These are phyloP conservation scores for Penicillium sp. DNA, from an alignment of 2,329 filamentous ascomycete genomes.

Conservation along the genomic window DNA sequence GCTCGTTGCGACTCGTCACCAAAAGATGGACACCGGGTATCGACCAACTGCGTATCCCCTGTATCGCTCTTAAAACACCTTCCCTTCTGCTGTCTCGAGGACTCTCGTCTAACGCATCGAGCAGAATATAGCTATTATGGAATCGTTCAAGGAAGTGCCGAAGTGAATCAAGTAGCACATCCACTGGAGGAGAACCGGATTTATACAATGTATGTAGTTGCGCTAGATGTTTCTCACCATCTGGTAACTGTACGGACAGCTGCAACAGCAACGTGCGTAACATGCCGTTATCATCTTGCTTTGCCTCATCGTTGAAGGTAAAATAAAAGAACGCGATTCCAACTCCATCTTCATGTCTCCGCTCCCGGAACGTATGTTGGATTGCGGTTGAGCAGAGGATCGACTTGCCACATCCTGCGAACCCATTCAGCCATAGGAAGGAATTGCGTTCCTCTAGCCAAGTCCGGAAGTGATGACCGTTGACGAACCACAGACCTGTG, in stretches of 20 bases:
- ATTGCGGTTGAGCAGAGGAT: slow-evolving; percentile 33
- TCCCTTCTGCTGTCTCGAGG: slow-evolving; percentile 6
- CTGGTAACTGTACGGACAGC: slow-evolving; percentile 20
- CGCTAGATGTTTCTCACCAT: slow-evolving; percentile 14
- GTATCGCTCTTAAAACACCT: not conserved
- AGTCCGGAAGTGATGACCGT: slow-evolving; percentile 15
- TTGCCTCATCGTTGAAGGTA: slow-evolving; percentile 27
- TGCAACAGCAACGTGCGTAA: slow-evolving; percentile 29
- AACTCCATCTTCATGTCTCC: slow-evolving; percentile 1
- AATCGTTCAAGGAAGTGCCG: not conserved
- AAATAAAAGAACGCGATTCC: slow-evolving; percentile 23
- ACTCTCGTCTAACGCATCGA: slow-evolving; percentile 18
- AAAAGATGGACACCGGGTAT: slow-evolving; percentile 25
- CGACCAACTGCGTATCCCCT: slow-evolving; percentile 2
- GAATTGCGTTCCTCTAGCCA: slow-evolving; percentile 28
- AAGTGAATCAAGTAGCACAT: not conserved
- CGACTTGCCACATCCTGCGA: slow-evolving; percentile 35
- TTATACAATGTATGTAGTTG: slow-evolving; percentile 2
- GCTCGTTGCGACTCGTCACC: slow-evolving; percentile 22
- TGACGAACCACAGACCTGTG: slow-evolving; percentile 37
- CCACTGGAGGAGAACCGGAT: not conserved
- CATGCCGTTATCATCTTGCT: slow-evolving; percentile 24
- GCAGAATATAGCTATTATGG: slow-evolving; percentile 3
- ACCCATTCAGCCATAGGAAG: slow-evolving; percentile 32
- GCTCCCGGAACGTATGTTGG: slow-evolving; percentile 19